These are phyloP conservation scores for Elongisporangium undulatum DNA, from an alignment of 352 stramenopile genomes.

Conservation along the genomic window DNA sequence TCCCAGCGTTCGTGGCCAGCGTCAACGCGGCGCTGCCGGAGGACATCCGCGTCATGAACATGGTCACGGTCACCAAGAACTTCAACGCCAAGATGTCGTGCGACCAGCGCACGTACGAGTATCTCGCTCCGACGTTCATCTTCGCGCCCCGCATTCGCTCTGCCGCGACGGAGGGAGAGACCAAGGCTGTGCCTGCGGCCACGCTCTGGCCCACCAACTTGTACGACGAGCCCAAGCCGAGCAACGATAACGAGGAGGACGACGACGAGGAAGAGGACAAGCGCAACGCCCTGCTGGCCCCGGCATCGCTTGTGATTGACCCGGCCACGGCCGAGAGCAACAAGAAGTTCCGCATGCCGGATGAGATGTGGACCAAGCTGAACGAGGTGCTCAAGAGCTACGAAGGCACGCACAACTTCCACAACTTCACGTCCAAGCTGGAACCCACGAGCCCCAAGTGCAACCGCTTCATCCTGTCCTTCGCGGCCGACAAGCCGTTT, in stretches of 20 bases:
- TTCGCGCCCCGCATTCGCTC: conserved; percentile 37
- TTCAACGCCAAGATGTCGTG: conserved; percentile 90
- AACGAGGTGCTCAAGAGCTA: conserved; percentile 60
- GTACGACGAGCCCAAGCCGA: conserved; percentile 35
- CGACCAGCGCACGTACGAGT: conserved; percentile 89
- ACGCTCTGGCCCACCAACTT: conserved; percentile 30
- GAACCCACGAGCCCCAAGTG: conserved; percentile 76
- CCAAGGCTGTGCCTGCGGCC: conserved; percentile 2
- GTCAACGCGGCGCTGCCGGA: conserved; percentile 70
- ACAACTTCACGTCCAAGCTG: conserved; percentile 96
- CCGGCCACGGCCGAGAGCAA: conserved; percentile 55
- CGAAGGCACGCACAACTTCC: conserved; percentile 91
- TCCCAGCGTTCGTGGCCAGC: conserved; percentile 53
- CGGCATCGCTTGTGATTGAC: conserved; percentile 39
- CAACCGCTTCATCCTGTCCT: conserved; percentile 92
- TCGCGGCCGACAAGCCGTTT: conserved; percentile 72
- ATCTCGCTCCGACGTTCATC: conserved; percentile 88
- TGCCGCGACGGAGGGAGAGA: conserved; percentile 3
- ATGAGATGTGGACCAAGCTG: conserved; percentile 43
- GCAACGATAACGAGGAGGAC: conserved; percentile 11
- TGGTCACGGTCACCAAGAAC: conserved; percentile 86
- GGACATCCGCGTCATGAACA: conserved; percentile 82
- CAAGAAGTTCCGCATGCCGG: conserved; percentile 66
- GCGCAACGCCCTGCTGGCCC: conserved; percentile 7
- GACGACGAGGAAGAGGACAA: conserved; percentile 14